Conservation (phyloP, 306 rosid genomes). For the Crotalaria pallida region DNA sequence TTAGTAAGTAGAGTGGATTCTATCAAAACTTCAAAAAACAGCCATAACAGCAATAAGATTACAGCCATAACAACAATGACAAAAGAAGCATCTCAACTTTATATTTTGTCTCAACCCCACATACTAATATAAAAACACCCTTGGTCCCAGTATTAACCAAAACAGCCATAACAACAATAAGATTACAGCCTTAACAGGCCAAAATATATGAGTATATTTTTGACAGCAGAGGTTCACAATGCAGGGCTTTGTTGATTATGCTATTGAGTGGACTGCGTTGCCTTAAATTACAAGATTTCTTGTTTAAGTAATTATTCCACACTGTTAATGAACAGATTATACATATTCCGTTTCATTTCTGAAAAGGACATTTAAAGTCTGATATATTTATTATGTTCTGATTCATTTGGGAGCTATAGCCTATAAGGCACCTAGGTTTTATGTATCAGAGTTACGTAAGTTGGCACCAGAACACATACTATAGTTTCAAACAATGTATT, state of each 20-base stretch:
- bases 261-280: constrained; percentile 11
- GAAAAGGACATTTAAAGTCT: neutral
- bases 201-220: too few relatives aligned
- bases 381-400: neutral
- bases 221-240: constrained; percentile 25
- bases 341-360: constrained; percentile 11
- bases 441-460: constrained; percentile 23
- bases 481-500: constrained; percentile 9
- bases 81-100: too few relatives aligned
- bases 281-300: neutral
- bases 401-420: neutral
- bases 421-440: constrained; percentile 21
- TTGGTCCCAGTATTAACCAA: too few relatives aligned
- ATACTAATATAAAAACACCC: too few relatives aligned
- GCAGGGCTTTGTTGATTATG: constrained; percentile 13
- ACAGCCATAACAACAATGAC: too few relatives aligned
- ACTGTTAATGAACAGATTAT: constrained; percentile 23
- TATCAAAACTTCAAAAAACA: too few relatives aligned
- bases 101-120: too few relatives aligned
- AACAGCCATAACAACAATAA: too few relatives aligned
- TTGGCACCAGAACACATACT: constrained; percentile 27
- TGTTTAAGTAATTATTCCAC: constrained; percentile 9
- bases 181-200: too few relatives aligned
- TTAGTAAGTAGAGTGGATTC: too few relatives aligned
- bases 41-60: too few relatives aligned